These are phyloP conservation scores for Magnaporthales sp. DNA, from an alignment of 2,329 filamentous ascomycete genomes.

Conservation along the genomic window DNA sequence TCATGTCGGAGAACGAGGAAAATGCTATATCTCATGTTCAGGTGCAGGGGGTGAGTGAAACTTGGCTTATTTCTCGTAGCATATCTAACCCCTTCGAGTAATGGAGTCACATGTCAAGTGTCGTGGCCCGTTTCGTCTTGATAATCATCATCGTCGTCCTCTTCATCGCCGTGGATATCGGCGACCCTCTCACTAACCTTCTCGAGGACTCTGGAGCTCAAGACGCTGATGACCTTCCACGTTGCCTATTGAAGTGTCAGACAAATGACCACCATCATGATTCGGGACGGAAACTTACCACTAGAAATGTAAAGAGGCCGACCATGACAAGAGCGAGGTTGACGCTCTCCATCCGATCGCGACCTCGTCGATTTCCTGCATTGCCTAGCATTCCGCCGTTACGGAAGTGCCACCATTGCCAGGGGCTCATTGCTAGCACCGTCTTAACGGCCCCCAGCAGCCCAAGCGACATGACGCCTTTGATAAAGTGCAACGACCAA, in stretches of 20 bases:
- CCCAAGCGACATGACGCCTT: conserved; percentile 84
- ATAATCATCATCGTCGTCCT: conserved; percentile 37
- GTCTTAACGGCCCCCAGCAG: conserved; percentile 79
- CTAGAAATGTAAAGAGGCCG: conserved; percentile 72
- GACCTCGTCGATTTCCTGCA: conserved; percentile 41
- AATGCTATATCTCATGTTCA: not conserved
- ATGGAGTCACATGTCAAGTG: not conserved
- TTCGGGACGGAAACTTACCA: conserved; percentile 42
- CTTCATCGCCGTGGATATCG: conserved; percentile 63
- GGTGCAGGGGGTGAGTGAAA: not conserved
- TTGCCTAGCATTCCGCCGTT: conserved; percentile 45
- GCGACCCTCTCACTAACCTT: conserved; percentile 71
- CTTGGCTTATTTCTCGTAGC: not conserved
- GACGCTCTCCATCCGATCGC: conserved; percentile 69
- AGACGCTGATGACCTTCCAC: conserved; percentile 70
- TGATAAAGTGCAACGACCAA: conserved; percentile 79
- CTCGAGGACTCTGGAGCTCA: conserved; percentile 66
- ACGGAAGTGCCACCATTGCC: conserved; percentile 69
- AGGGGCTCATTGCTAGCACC: conserved; percentile 64
- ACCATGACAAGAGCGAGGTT: conserved; percentile 73
- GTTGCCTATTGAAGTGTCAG: conserved; percentile 46
- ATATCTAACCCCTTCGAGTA: not conserved
- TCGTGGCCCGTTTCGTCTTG: conserved; percentile 5
- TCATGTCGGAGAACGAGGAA: not conserved
- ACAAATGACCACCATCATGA: not conserved